These are phyloP conservation scores for Parathielavia appendiculata DNA, from an alignment of 495 filamentous ascomycete genomes.

Conservation along the genomic window DNA sequence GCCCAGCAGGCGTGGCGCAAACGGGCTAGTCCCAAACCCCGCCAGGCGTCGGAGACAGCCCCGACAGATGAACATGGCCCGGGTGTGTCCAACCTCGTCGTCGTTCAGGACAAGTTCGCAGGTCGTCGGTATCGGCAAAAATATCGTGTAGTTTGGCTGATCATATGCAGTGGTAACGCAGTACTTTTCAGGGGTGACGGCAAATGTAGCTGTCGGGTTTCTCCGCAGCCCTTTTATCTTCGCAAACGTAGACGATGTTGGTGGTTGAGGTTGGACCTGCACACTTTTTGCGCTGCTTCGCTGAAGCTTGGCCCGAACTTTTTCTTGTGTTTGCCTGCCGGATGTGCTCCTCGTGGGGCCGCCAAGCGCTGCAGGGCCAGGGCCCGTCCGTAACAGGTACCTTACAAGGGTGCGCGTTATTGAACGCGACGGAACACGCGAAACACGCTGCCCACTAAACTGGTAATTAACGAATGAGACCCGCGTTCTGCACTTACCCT, in stretches of 20 bases:
- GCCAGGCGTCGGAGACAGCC: conserved; percentile 31
- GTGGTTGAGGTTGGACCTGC: neutral
- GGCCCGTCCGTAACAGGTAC: too few species aligned
- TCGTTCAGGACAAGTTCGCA: neutral
- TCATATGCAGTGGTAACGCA: neutral
- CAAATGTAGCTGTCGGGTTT: too few species aligned
- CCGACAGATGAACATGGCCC: conserved; percentile 40
- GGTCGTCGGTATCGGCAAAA: neutral
- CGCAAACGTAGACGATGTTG: neutral
- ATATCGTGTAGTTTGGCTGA: neutral
- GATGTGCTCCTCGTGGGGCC: neutral
- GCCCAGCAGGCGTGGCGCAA: conserved; percentile 11
- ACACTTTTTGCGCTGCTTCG: neutral
- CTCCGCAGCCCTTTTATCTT: neutral
- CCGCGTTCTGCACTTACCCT: neutral
- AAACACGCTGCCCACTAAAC: conserved; percentile 27
- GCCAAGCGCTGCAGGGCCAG: neutral
- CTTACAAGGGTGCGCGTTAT: conserved; percentile 17
- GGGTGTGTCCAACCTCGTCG: neutral
- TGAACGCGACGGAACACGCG: conserved; percentile 25
- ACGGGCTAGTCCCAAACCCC: conserved; percentile 12
- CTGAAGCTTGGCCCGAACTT: conserved; percentile 9
- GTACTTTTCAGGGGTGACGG: neutral
- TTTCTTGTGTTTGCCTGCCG: conserved; percentile 18
- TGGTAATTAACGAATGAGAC: conserved; percentile 12